Evolutionary conservation across 148 eudicot genomes (phyloP).

Genomic region (Arbutus unedo): DNA sequence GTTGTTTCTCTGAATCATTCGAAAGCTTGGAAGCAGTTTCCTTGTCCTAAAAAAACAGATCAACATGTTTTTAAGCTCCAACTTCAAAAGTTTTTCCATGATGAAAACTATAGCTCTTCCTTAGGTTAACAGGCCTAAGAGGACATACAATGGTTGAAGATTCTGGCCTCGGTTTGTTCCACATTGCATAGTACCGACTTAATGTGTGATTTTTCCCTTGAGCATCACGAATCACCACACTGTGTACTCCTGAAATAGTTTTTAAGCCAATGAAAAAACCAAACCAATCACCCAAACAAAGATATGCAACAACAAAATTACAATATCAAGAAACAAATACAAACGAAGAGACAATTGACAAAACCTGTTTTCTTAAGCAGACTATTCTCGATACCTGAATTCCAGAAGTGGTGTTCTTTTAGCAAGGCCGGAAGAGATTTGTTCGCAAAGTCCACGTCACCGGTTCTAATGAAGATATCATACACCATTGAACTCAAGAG

Average conservation of each 20-base stretch:
- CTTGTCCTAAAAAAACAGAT: constrained; percentile 50
- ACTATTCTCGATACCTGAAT: constrained; percentile 43
- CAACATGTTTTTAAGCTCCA: not conserved
- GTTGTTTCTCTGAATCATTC: constrained; percentile 38
- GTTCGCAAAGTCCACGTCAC: constrained; percentile 51
- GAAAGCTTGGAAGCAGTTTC: constrained; percentile 58
- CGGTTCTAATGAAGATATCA: constrained; percentile 59
- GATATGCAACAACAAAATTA: not conserved
- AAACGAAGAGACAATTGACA: not conserved
- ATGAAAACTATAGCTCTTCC: not conserved
- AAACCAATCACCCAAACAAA: not conserved
- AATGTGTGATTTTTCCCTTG: constrained; percentile 51
- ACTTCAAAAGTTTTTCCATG: constrained; percentile 3
- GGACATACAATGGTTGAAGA: constrained; percentile 67
- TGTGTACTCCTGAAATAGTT: constrained; percentile 60
- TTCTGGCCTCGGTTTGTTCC: constrained; percentile 96
- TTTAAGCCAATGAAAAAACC: not conserved
- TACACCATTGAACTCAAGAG: constrained; percentile 78
- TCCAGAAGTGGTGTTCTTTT: constrained; percentile 82
- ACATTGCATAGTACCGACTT: constrained; percentile 87
- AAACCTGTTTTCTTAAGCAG: no score
- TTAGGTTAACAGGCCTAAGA: not conserved
- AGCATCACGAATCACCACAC: constrained; percentile 62
- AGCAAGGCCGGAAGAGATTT: constrained; percentile 65
- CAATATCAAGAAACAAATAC: not conserved